phyloP scores from a whole-genome alignment of 192 early-diverging fungal species.

The Coemansia erecta region DNA sequence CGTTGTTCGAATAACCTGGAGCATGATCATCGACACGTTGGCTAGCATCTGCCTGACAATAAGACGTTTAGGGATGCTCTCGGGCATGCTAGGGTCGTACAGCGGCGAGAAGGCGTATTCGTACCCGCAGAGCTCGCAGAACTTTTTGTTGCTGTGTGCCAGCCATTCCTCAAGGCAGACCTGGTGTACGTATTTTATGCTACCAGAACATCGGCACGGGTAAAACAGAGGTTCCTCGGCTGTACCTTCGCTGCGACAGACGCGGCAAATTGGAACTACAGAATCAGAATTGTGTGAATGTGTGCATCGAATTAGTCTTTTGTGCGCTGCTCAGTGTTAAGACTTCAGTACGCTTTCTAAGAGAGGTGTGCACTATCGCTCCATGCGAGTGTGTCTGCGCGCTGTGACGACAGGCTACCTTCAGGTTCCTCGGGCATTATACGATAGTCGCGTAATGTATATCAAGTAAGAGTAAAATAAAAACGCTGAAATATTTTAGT shows the following conservation, averaged over 20 bases:
- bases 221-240: conserved; percentile 82
- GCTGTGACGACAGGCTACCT: too few relatives aligned
- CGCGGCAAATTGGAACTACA: conserved; percentile 74
- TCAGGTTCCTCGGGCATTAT: too few relatives aligned
- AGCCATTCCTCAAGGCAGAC: conserved; percentile 85
- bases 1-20: conserved; percentile 55
- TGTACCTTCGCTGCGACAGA: conserved; percentile 75
- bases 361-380: too few relatives aligned
- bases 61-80: conserved; percentile 59
- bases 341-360: neutral
- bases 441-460: too few relatives aligned
- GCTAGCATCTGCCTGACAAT: conserved; percentile 57
- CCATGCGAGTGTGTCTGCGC: too few relatives aligned
- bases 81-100: conserved; percentile 71
- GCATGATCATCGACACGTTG: conserved; percentile 45
- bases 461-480: too few relatives aligned
- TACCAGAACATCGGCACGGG: conserved; percentile 95
- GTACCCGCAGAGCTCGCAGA: conserved; percentile 90
- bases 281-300: neutral
- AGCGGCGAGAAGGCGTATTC: conserved; percentile 81
- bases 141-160: conserved; percentile 71
- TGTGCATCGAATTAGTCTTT: neutral
- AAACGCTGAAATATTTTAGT: too few relatives aligned
- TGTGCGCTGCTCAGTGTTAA: neutral
- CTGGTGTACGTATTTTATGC: conserved; percentile 94